Base-by-base conservation (phyloP, 495 filamentous ascomycete genomes). In the Oidiodendron maius region DNA sequence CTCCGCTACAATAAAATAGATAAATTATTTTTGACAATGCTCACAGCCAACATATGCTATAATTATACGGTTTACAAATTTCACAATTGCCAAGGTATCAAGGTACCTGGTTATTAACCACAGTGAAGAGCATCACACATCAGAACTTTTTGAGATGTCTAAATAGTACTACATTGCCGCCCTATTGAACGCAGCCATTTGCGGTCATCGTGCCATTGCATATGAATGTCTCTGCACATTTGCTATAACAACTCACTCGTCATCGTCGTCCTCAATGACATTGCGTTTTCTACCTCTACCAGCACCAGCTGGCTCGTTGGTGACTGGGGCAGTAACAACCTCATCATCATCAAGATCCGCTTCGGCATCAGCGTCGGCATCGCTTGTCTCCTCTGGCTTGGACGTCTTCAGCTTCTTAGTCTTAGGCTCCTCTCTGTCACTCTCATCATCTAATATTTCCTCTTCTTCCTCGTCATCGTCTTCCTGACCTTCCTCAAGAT, bases 391-490 rank as follows among this genome's bases (percentile, higher is more conserved):
- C 17, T 72, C 72, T 1, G 61, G 60, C n/a, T 68, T 71, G 1
- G 68, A 64, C 11, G 69, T 71, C 64, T 69, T 71, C 54, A 70
- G 71, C 26, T 66, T 61, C 59, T 79, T 79, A 44, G 63, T 52
- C 9, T 70, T 69, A 13, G 72, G 72, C 13, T 55, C 58, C 49
- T 71, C 68, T 12, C 41, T 55, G 22, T 61, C 58, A 22, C 51
- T 55, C 17, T 54, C 48, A 20, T 56, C 53, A 23, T 60, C 57
- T 1, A 53, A 3, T 16, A 56, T 44, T 13, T 52, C 49, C 20
- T 77, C 71, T 36, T 80, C 77, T 1, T 81, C 77, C 4, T 80
- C 82, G 2, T 83, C 82, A 4, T 83, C 82, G 21, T 74, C 81
- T 10, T 72, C 77, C 12, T 61, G 79, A 15, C 61, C 74, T 24